Evolutionary conservation across 164 flowering plant genomes (phyloP), one percentile per base, ranked within the genome.

Genomic region (Nelumbo lutea): DNA sequence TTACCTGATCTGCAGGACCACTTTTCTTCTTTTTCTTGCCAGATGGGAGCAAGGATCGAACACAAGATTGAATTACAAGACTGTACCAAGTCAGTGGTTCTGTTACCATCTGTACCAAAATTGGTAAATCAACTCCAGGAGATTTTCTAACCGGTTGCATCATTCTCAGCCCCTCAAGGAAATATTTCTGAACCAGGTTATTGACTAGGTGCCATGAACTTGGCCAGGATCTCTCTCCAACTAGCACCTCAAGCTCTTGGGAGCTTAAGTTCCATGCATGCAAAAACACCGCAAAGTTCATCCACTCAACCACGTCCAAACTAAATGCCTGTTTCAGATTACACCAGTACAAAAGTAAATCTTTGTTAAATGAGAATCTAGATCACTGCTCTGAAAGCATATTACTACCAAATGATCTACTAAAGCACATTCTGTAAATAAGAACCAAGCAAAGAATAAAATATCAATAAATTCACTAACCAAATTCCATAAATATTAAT

Each of bases 1-100:
- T 74, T 8, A 67, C 72, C 42, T 74, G 80, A 59, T 86, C 95
- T 2, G 79, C 70, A 43, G 76, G 48, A 15, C 86, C 87, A 69
- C 80, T 77, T 81, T 76, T 94, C 82, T 88, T 94, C 80, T 94
- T 94, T 82, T 80, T 91, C 75, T 84, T 91, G 5, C 90, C 90
- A 47, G 90, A 68, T 42, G 96, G 97, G 61, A 75, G 71, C 69
- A 81, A 80, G 56, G 88, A 81, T 7, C 90, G 88, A 52, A 79
- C 72, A 65, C 82, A 85, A n/a, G 96, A 87, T 67, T 86, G 96
- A 15, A 94, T 72, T 55, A 94, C 72, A 47, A 91, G 88, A 61
- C 74, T 58, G 77, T 91, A 96, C 98, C 97, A 94, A 14, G 96
- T 83, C 73, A 91, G 69, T 14, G 97, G 85, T 77, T 91, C 98